A percentile compares a stretch with the other conserved stretches of the same genome.
phyloP scores from a whole-genome alignment of 306 rosid genomes.

The Trifolium fragiferum region DNA sequence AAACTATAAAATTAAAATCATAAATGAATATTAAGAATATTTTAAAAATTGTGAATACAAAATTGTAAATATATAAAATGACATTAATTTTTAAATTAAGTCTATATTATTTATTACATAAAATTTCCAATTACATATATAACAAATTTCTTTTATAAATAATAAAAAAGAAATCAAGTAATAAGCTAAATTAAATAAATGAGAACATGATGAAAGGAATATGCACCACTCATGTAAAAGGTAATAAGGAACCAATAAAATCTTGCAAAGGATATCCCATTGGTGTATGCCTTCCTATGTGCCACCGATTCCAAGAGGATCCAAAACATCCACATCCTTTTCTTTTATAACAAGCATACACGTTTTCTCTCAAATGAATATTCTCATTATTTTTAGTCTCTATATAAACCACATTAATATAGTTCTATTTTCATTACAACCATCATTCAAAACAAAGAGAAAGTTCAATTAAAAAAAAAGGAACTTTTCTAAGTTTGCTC shows the following conservation, averaged over 20 bases:
- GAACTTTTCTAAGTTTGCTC: background rate
- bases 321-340: slow-evolving; percentile 17
- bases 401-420: slow-evolving; percentile 38
- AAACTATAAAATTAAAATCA: too few relatives aligned
- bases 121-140: too few relatives aligned
- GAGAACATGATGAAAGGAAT: slow-evolving; percentile 9
- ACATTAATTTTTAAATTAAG: too few relatives aligned
- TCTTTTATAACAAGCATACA: background rate
- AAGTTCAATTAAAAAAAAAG: background rate
- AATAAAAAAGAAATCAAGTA: background rate
- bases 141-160: background rate
- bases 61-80: too few relatives aligned
- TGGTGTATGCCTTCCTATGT: slow-evolving; percentile 36
- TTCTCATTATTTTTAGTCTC: slow-evolving; percentile 9
- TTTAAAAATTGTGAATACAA: too few relatives aligned
- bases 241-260: slow-evolving; percentile 29
- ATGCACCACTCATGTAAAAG: slow-evolving; percentile 11
- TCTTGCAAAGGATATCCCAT: slow-evolving; percentile 40
- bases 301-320: slow-evolving; percentile 31
- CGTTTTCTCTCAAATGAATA: background rate
- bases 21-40: too few relatives aligned
- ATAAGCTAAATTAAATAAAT: background rate
- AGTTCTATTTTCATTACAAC: background rate
- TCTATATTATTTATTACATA: too few relatives aligned
- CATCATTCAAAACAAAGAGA: background rate